Conservation (phyloP, 805 yeast species). For the Yamadazyma kitorensis region DNA sequence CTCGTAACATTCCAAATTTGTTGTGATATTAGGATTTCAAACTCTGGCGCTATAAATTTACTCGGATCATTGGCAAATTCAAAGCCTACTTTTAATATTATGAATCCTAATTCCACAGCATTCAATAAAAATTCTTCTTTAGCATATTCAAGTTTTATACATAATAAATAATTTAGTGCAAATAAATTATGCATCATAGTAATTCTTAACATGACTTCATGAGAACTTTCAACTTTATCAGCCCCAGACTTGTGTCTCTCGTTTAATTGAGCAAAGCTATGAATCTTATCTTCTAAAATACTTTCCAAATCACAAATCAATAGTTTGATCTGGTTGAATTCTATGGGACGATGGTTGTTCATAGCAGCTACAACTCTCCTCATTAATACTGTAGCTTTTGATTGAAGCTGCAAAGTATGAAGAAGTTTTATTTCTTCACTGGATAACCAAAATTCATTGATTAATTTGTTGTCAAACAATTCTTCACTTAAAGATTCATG, state of each 20-base stretch:
- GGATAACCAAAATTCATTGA: conserved; percentile 1
- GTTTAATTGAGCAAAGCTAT: neutral
- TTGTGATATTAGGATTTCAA: conserved; percentile 1
- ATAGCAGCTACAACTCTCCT: neutral
- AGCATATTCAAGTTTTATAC: neutral
- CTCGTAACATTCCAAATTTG: conserved; percentile 3
- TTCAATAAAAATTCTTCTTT: neutral
- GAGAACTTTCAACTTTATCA: neutral
- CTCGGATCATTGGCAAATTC: neutral
- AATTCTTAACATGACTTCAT: neutral
- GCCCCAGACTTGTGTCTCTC: too few relatives aligned
- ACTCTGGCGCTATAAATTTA: neutral
- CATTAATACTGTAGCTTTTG: neutral
- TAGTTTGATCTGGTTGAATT: neutral
- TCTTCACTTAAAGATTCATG: neutral
- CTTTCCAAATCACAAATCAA: neutral
- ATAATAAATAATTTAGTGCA: conserved; percentile 1
- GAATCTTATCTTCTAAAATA: neutral
- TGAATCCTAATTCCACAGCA: conserved; percentile 1
- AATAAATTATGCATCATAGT: conserved; percentile 1
- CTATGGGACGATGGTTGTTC: neutral
- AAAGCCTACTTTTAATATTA: neutral
- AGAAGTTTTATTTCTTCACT: conserved; percentile 1
- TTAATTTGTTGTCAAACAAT: neutral
- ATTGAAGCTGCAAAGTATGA: neutral